A percentile compares a stretch with the other conserved stretches of the same genome.
These are phyloP conservation scores for Phlebopus sp. DNA, from an alignment of 1,284 basidiomycete species.

Conservation along the genomic window DNA sequence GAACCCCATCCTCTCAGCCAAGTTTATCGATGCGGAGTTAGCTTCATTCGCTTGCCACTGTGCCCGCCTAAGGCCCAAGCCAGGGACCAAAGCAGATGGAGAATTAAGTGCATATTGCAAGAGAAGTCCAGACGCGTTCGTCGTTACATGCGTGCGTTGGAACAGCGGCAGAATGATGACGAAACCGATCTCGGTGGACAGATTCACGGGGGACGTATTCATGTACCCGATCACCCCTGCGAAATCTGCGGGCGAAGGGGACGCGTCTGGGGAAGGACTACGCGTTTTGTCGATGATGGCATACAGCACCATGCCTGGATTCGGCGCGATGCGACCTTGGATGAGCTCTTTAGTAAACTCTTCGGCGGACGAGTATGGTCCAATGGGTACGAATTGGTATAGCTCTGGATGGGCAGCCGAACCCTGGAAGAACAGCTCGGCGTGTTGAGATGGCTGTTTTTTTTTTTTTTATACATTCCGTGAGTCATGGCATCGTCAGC, in stretches of 20 bases:
- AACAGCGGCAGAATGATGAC: slow-evolving; percentile 52
- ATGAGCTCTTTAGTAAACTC: slow-evolving; percentile 34
- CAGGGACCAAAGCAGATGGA: slow-evolving; percentile 32
- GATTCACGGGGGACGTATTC: slow-evolving; percentile 36
- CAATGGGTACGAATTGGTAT: slow-evolving; percentile 40
- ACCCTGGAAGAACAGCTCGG: slow-evolving; percentile 12
- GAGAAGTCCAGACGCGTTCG: slow-evolving; percentile 59
- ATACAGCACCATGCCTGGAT: slow-evolving; percentile 39
- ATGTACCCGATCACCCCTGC: slow-evolving; percentile 37
- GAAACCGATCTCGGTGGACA: slow-evolving; percentile 49
- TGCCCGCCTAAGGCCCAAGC: slow-evolving; percentile 60
- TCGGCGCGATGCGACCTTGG: slow-evolving; percentile 30
- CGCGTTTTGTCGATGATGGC: slow-evolving; percentile 48
- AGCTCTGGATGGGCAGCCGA: slow-evolving; percentile 25
- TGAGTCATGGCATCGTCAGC: background rate
- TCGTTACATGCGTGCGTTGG: slow-evolving; percentile 61
- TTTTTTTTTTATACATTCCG: too few species aligned
- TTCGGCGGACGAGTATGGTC: slow-evolving; percentile 35
- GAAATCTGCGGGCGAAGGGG: slow-evolving; percentile 10
- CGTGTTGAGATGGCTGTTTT: slow-evolving; percentile 15
- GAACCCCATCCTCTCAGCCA: slow-evolving; percentile 62
- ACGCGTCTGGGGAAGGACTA: slow-evolving; percentile 5
- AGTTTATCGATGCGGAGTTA: slow-evolving; percentile 49
- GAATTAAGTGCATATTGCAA: slow-evolving; percentile 52
- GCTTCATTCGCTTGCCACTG: slow-evolving; percentile 55